A percentile compares a stretch with the other conserved stretches of the same genome.
phyloP scores from a whole-genome alignment of 192 early-diverging fungal species.

The Coemansia sp. region DNA sequence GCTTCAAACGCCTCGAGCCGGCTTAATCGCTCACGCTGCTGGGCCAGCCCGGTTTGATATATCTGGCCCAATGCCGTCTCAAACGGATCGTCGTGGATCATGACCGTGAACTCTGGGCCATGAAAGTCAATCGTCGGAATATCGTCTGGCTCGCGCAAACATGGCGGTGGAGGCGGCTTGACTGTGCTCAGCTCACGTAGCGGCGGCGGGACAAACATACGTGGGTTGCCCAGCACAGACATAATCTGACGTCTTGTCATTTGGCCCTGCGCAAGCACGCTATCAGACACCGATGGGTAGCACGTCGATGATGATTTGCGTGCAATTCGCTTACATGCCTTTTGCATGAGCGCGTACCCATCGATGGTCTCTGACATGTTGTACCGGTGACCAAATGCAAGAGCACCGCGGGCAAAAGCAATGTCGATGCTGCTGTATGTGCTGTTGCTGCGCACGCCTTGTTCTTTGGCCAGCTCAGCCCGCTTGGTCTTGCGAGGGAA shows the following conservation, averaged over 20 bases:
- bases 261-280: conserved; percentile 11
- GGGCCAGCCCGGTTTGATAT: conserved; percentile 47
- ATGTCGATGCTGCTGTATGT: conserved; percentile 43
- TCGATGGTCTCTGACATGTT: conserved; percentile 56
- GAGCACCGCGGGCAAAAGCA: conserved; percentile 41
- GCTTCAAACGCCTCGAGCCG: conserved; percentile 50
- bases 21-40: conserved; percentile 54
- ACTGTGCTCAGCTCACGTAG: conserved; percentile 31
- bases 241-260: conserved; percentile 34
- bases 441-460: conserved; percentile 49
- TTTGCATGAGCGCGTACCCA: conserved; percentile 49
- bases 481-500: conserved; percentile 41
- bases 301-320: conserved; percentile 39
- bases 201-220: conserved; percentile 36
- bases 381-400: conserved; percentile 48
- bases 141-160: conserved; percentile 38
- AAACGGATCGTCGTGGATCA: conserved; percentile 57
- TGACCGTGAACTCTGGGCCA: conserved; percentile 39
- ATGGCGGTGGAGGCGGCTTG: conserved; percentile 25
- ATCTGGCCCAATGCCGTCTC: conserved; percentile 55
- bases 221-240: conserved; percentile 33
- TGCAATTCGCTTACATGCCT: conserved; percentile 53
- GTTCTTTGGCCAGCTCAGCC: conserved; percentile 19
- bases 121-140: conserved; percentile 50
- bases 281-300: conserved; percentile 26